These are phyloP conservation scores for Podospora didyma DNA, from an alignment of 495 filamentous ascomycete species.

Conservation along the genomic window DNA sequence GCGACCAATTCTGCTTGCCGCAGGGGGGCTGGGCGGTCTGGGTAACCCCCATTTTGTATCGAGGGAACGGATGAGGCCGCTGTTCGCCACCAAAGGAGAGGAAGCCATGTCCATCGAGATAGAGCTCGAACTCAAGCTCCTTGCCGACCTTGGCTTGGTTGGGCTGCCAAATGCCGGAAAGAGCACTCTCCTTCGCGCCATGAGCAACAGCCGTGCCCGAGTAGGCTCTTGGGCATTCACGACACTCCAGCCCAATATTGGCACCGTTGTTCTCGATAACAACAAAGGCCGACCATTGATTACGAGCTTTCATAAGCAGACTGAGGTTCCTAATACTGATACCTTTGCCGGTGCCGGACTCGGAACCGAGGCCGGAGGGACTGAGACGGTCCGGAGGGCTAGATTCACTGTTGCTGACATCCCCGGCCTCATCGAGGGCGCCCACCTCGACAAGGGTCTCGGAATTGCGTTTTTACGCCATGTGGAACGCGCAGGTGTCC, in stretches of 20 bases:
- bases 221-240: slow-evolving; percentile 97
- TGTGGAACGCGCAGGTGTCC: slow-evolving; percentile 85
- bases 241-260: slow-evolving; percentile 88
- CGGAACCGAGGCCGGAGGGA: slow-evolving; percentile 22
- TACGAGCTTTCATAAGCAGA: slow-evolving; percentile 21
- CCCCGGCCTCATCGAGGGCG: slow-evolving; percentile 83
- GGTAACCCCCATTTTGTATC: slow-evolving; percentile 92
- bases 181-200: slow-evolving; percentile 80
- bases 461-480: slow-evolving; percentile 91
- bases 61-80: slow-evolving; percentile 62
- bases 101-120: slow-evolving; percentile 70
- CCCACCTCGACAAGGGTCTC: slow-evolving; percentile 87
- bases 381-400: slow-evolving; percentile 50
- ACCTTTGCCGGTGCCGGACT: slow-evolving; percentile 13
- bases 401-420: slow-evolving; percentile 95
- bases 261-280: slow-evolving; percentile 87
- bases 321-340: slow-evolving; percentile 35
- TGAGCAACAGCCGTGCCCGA: slow-evolving; percentile 80
- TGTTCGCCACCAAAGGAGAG: slow-evolving; percentile 85
- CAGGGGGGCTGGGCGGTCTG: slow-evolving; percentile 81
- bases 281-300: slow-evolving; percentile 59
- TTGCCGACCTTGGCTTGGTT: slow-evolving; percentile 92
- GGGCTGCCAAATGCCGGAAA: slow-evolving; percentile 96
- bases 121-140: slow-evolving; percentile 88
- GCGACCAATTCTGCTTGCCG: slow-evolving; percentile 81